Evolutionary conservation across 306 rosid species (phyloP).

Genomic region (Cyamopsis tetragonoloba): DNA sequence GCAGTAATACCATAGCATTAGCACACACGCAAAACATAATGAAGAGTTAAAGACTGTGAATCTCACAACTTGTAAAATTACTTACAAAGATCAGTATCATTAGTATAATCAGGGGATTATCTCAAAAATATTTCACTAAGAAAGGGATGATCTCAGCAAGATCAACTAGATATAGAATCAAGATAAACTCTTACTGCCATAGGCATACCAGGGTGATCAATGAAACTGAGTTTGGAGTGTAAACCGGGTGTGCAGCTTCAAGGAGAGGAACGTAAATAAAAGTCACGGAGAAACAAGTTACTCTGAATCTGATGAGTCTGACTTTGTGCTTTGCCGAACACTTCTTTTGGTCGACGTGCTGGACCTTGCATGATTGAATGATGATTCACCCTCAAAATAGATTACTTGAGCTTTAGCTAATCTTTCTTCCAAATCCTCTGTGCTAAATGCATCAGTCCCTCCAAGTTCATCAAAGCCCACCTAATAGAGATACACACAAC

Average conservation of each 20-base stretch:
- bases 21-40: not conserved
- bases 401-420: constrained; percentile 85
- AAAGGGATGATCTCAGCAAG: constrained; percentile 6
- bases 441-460: constrained; percentile 88
- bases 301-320: constrained; percentile 92
- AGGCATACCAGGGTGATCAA: not conserved
- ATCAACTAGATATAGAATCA: constrained; percentile 5
- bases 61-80: constrained; percentile 21
- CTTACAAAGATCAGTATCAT: constrained; percentile 16
- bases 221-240: not conserved
- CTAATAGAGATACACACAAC: constrained; percentile 38
- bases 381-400: constrained; percentile 77
- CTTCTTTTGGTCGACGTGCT: constrained; percentile 46
- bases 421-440: constrained; percentile 86
- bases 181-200: not conserved
- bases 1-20: not conserved
- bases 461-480: constrained; percentile 98
- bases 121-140: not conserved
- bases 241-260: not conserved
- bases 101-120: not conserved
- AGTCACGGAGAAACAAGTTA: constrained; percentile 24
- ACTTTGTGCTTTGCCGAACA: constrained; percentile 58
- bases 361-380: constrained; percentile 49
- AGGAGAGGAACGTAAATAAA: not conserved
- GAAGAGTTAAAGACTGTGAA: not conserved